Evolutionary conservation across 2,329 filamentous ascomycete genomes (phyloP).

Genomic region (Alternaria tenuissima): DNA sequence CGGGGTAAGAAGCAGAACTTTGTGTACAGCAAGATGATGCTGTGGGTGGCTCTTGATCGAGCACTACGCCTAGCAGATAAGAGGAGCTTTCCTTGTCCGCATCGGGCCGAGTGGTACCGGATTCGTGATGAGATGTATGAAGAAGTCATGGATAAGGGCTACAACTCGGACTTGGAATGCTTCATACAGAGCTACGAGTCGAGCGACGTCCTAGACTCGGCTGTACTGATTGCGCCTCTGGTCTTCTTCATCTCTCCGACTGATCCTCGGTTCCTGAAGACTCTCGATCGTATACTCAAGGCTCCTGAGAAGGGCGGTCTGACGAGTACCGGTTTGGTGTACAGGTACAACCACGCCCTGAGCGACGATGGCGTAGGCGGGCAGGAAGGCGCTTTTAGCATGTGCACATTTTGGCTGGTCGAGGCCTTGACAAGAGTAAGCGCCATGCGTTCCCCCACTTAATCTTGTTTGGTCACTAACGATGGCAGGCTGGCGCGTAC

Average conservation of each 20-base stretch:
- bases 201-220: slow-evolving; percentile 74
- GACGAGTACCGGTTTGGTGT: slow-evolving; percentile 77
- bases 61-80: slow-evolving; percentile 78
- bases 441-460: slow-evolving; percentile 44
- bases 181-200: slow-evolving; percentile 82
- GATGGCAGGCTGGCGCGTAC: slow-evolving; percentile 55
- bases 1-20: slow-evolving; percentile 79
- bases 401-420: slow-evolving; percentile 86
- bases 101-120: slow-evolving; percentile 70
- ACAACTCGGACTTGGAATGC: slow-evolving; percentile 72
- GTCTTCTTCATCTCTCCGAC: slow-evolving; percentile 83
- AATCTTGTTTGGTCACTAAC: slow-evolving; percentile 13
- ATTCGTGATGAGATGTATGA: slow-evolving; percentile 75
- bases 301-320: slow-evolving; percentile 78
- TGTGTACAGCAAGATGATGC: slow-evolving; percentile 82
- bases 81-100: slow-evolving; percentile 76
- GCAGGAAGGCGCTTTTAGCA: slow-evolving; percentile 77
- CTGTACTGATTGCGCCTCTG: slow-evolving; percentile 77
- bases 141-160: slow-evolving; percentile 80
- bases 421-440: slow-evolving; percentile 75
- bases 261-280: slow-evolving; percentile 76
- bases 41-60: slow-evolving; percentile 83
- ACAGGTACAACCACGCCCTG: slow-evolving; percentile 74
- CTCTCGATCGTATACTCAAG: slow-evolving; percentile 74
- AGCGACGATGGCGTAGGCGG: slow-evolving; percentile 78